Conservation (phyloP, 805 yeast species). For the Jamesozyma jinghongensis region DNA sequence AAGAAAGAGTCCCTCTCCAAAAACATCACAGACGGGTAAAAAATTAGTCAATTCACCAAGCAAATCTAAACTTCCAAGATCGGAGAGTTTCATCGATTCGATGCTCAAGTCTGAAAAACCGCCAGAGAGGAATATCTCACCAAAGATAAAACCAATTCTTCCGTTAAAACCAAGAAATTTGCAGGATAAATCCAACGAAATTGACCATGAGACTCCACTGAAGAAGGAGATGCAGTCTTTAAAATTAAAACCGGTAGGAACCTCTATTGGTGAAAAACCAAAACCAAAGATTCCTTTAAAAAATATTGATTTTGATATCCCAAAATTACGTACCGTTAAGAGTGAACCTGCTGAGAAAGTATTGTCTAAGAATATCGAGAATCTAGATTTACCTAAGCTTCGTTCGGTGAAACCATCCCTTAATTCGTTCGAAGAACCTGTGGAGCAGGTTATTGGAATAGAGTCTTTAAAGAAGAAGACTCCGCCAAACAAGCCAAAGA, state of each 20-base stretch:
- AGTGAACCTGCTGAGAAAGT: conserved; percentile 1
- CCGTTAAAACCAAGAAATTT: conserved; percentile 11
- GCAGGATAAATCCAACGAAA: not conserved
- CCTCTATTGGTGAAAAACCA: conserved; percentile 1
- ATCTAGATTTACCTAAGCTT: conserved; percentile 8
- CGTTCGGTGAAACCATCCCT: conserved; percentile 10
- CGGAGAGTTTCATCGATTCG: conserved; percentile 20
- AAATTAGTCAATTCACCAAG: not conserved
- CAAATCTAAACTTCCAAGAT: conserved; percentile 2
- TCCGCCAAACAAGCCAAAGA: conserved; percentile 7
- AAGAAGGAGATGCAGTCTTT: conserved; percentile 1
- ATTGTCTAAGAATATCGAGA: not conserved
- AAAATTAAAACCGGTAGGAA: conserved; percentile 6
- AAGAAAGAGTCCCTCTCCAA: conserved; percentile 6
- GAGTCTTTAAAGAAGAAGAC: not conserved
- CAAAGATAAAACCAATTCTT: conserved; percentile 9
- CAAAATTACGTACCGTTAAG: conserved; percentile 9
- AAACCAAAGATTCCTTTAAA: conserved; percentile 12
- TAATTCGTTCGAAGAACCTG: not conserved
- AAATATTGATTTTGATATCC: conserved; percentile 5
- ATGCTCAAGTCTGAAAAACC: conserved; percentile 7
- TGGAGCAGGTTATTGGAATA: not conserved
- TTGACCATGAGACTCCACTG: not conserved
- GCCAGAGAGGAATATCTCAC: not conserved
- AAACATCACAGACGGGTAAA: not conserved